Evolutionary conservation across 768 basidiomycete genomes (phyloP), one percentile per base, ranked within the genome.

Genomic region (Tricholomella constricta): DNA sequence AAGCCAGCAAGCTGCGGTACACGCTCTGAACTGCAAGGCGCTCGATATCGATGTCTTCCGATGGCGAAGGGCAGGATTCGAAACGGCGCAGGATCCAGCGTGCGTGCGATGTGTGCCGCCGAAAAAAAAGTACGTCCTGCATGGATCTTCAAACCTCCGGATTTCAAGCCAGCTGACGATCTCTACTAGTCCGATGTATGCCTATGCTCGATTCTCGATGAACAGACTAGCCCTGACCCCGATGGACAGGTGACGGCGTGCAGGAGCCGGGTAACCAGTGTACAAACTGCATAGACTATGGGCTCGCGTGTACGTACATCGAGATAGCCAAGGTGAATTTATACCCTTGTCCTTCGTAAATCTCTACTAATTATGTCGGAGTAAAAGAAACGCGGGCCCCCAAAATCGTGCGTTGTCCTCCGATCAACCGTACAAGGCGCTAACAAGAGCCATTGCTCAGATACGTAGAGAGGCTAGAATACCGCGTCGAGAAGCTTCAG

Each of bases 91-190:
- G 82, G 55, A 79, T 90, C 41, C 85, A 88, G 67, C 72, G 90
- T 27, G 90, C 90, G 10, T 94, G 91, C 65, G 91, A 93, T 65
- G 79, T 84, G 0, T 94, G 91, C 68, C 77, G 91, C 36, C 75
- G 88, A 55, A 93, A 92, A 77, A 94, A 94, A 72, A 83, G 89
- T 87, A 47, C 58, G 82, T 69, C 15, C 10, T 15, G 34, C 23
- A n/a, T n/a, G 14, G 8, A 15, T 25, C 29, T 17, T 11, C 26
- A 6, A 15, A 20, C 12, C 34, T 26, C 45, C 9, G 31, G 14
- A n/a, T 42, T 52, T 42, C 17, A 23, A 25, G 50, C 42, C 23
- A 38, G 17, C 26, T 43, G n/a, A 43, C 42, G 8, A 7, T 27
- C 57, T 35, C 25, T 20, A 52, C 2, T 17, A 85, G 86, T 89